Evolutionary conservation across 2,329 filamentous ascomycete species (phyloP).

Genomic region (Cladosporium sp.): DNA sequence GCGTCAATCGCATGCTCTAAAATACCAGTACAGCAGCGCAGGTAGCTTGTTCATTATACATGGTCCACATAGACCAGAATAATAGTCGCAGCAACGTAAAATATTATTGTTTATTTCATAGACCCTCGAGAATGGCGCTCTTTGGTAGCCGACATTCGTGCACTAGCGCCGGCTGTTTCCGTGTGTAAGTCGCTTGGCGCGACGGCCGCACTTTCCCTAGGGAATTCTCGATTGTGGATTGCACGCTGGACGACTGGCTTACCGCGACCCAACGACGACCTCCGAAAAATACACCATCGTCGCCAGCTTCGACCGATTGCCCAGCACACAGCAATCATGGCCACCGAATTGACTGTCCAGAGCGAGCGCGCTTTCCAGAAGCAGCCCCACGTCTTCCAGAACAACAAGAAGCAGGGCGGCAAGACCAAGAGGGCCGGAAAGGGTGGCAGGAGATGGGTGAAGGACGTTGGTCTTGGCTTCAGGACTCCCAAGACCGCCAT

Average conservation of each 20-base stretch:
- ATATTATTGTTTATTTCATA: too few relatives aligned
- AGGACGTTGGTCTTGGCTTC: conserved; percentile 99
- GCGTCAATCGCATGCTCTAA: too few relatives aligned
- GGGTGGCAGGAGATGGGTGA: conserved; percentile 95
- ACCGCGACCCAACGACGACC: conserved; percentile 11
- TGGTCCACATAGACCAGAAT: too few relatives aligned
- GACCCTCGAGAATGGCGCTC: too few relatives aligned
- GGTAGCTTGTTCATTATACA: too few relatives aligned
- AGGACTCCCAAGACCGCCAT: conserved; percentile 97
- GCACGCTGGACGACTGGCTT: conserved; percentile 2
- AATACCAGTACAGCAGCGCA: too few relatives aligned
- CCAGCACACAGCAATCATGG: conserved; percentile 60
- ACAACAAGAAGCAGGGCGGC: conserved; percentile 88
- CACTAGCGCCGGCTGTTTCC: too few relatives aligned
- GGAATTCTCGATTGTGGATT: conserved; percentile 8
- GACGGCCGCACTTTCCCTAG: background rate
- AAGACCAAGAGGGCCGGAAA: conserved; percentile 79
- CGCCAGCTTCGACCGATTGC: conserved; percentile 12
- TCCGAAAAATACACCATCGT: conserved; percentile 12
- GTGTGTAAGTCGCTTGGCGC: background rate
- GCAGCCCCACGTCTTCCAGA: conserved; percentile 99
- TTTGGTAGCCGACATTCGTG: too few relatives aligned
- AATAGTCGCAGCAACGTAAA: too few relatives aligned
- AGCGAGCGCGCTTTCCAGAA: conserved; percentile 99
- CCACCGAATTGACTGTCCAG: conserved; percentile 98